phyloP scores from a whole-genome alignment of 768 basidiomycete species.

The Xerocomellus intermedius region DNA sequence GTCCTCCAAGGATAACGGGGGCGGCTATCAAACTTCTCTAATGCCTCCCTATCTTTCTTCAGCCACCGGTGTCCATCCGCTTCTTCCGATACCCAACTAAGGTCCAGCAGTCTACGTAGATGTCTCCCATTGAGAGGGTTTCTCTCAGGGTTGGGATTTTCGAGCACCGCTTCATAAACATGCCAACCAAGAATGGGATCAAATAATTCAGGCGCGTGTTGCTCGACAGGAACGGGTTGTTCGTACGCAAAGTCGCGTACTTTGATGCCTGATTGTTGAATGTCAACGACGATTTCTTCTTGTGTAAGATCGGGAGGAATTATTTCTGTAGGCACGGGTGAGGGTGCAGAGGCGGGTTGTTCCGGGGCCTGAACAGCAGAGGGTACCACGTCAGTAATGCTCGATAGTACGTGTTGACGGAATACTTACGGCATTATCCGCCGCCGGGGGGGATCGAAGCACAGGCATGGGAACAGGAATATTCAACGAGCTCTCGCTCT shows the following conservation, averaged over 20 bases:
- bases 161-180: conserved; percentile 28
- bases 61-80: conserved; percentile 26
- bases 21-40: conserved; percentile 25
- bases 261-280: conserved; percentile 28
- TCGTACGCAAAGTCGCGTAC: conserved; percentile 35
- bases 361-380: conserved; percentile 10
- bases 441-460: conserved; percentile 4
- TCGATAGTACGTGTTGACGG: not conserved
- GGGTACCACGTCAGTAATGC: conserved; percentile 4
- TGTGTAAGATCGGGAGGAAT: conserved; percentile 32
- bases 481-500: conserved; percentile 23
- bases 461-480: conserved; percentile 11
- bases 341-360: conserved; percentile 24
- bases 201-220: conserved; percentile 28
- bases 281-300: conserved; percentile 34
- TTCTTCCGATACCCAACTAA: conserved; percentile 28
- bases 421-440: conserved; percentile 29
- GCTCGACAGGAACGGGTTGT: conserved; percentile 8
- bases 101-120: conserved; percentile 30
- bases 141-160: conserved; percentile 18
- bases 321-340: conserved; percentile 34
- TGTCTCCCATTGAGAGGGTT: conserved; percentile 21
- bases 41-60: conserved; percentile 24
- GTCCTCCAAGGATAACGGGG: conserved; percentile 30
- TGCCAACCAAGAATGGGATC: conserved; percentile 33